Percentiles rank a stretch among this genome's conserved stretches.
These are phyloP conservation scores for Rhizophagus prolifer DNA, from an alignment of 192 early-diverging fungal species.

Conservation along the genomic window DNA sequence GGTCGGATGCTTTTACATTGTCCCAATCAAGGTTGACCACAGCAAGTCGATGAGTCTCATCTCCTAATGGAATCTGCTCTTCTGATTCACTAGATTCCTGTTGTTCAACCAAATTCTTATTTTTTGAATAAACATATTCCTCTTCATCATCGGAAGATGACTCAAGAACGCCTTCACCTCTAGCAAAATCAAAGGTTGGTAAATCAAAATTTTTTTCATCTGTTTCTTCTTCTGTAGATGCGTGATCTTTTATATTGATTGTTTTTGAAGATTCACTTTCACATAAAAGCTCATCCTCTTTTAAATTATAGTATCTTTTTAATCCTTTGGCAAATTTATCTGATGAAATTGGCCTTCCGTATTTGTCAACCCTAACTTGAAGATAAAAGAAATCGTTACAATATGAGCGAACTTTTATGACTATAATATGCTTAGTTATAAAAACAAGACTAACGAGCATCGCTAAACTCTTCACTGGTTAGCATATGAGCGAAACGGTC, in stretches of 20 bases:
- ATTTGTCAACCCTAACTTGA: conserved; percentile 73
- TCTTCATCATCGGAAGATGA: conserved; percentile 42
- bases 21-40: conserved; percentile 96
- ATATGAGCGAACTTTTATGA: not conserved
- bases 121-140: conserved; percentile 45
- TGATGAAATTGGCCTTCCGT: conserved; percentile 61
- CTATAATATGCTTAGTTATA: too few relatives aligned
- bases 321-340: conserved; percentile 55
- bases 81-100: conserved; percentile 48
- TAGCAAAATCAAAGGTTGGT: conserved; percentile 65
- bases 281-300: conserved; percentile 44
- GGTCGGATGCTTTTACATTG: conserved; percentile 81
- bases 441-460: conserved; percentile 46
- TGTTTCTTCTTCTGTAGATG: conserved; percentile 24
- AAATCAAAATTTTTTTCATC: conserved; percentile 35
- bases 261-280: conserved; percentile 29
- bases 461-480: conserved; percentile 59
- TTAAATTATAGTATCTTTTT: conserved; percentile 74
- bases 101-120: conserved; percentile 41
- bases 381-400: not conserved
- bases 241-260: not conserved
- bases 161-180: conserved; percentile 68
- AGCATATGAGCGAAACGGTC: conserved; percentile 85
- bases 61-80: conserved; percentile 52
- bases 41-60: conserved; percentile 75